Evolutionary conservation across 192 early-diverging fungal species (phyloP).

Genomic region (Phycomyces nitens): DNA sequence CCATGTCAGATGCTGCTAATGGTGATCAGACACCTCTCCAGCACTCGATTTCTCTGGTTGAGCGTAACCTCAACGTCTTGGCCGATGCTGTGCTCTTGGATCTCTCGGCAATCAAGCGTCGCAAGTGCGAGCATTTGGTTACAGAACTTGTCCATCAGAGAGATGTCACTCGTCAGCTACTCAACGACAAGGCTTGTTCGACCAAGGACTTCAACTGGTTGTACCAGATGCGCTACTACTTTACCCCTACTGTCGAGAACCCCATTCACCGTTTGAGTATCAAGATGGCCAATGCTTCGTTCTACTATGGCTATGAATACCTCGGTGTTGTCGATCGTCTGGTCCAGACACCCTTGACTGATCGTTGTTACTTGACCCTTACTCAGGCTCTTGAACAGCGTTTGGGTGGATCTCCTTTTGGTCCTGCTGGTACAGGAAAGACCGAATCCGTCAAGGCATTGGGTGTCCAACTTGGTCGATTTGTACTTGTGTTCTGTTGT

Average conservation of each 20-base stretch:
- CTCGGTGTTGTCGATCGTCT: slow-evolving; percentile 94
- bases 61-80: slow-evolving; percentile 76
- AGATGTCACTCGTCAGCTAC: slow-evolving; percentile 79
- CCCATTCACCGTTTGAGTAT: slow-evolving; percentile 72
- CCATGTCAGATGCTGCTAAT: slow-evolving; percentile 36
- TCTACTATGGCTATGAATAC: slow-evolving; percentile 97
- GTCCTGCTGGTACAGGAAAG: slow-evolving; percentile 98
- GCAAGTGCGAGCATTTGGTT: slow-evolving; percentile 97
- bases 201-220: slow-evolving; percentile 91
- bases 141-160: slow-evolving; percentile 99
- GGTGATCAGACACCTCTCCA: slow-evolving; percentile 50
- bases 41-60: slow-evolving; percentile 55
- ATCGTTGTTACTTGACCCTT: slow-evolving; percentile 97
- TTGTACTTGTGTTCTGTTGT: slow-evolving; percentile 99
- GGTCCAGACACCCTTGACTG: slow-evolving; percentile 98
- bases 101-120: slow-evolving; percentile 73
- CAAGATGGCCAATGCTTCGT: slow-evolving; percentile 90
- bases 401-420: slow-evolving; percentile 96
- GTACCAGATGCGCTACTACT: slow-evolving; percentile 93
- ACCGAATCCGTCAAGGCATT: slow-evolving; percentile 98
- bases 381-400: slow-evolving; percentile 93
- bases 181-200: slow-evolving; percentile 43
- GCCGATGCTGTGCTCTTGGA: slow-evolving; percentile 93
- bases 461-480: slow-evolving; percentile 90
- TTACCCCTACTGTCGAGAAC: slow-evolving; percentile 52